Evolutionary conservation across 768 basidiomycete genomes (phyloP), one percentile per base, ranked within the genome.

Genomic region (Pholiota microspora): DNA sequence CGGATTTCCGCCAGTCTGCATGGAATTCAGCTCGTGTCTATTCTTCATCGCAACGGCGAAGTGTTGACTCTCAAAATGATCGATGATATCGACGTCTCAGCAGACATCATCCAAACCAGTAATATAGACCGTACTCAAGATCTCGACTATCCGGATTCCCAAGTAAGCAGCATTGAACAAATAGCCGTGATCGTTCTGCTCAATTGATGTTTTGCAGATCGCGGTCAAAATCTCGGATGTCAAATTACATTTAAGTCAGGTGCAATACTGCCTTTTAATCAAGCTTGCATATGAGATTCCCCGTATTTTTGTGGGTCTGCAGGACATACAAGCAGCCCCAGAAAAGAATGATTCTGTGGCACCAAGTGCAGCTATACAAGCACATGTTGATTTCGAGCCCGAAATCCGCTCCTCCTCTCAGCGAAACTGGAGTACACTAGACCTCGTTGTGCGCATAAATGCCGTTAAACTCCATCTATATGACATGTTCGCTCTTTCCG

Each of bases 391-490:
- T 58, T 64, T 89, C 25, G 78, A 80, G 59, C 89, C 89, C 4
- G 89, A 92, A 62, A 65, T 89, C 18, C 77, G 74, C 16, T 61
- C 65, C 28, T 59, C 67, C 15, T 59, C 60, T 29, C 58, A 55
- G n/a, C 66, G 61, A 10, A 70, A 75, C 18, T 87, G 87, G 86
- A 81, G 85, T 9, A 78, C 80, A 0, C 40, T 95, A 36, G 92
- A 95, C 66, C 63, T 97, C 38, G 77, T 85, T 15, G 82, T 98
- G 52, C 77, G 77, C 2, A 73, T 98, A 47, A 74, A 80, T 45
- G 73, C 83, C 0, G 78, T 98, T 63, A 89, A 87, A 62, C 76
- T 98, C 12, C 93, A 98, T 62, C 75, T 99, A 10, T 98, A 93
- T 68, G 92, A 91, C 57, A 75, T 69, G 5, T 70, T 70, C 36